These are phyloP conservation scores for Ormosia emarginata DNA, from an alignment of 306 rosid genomes.

Conservation along the genomic window DNA sequence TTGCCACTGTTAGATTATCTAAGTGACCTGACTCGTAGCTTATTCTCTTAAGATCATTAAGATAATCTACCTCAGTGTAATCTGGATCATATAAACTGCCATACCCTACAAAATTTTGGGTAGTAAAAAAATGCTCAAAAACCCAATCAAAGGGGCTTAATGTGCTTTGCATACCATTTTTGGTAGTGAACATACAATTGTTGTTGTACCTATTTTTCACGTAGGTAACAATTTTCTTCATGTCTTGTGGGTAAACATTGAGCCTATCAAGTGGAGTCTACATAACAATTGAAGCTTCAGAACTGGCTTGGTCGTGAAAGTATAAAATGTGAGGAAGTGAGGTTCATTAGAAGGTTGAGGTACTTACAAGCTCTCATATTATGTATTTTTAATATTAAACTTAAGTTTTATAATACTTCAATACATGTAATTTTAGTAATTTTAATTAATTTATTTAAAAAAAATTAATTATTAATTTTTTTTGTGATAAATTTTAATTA, in stretches of 20 bases:
- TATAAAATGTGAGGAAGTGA: neutral
- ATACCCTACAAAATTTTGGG: neutral
- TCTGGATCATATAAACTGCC: neutral
- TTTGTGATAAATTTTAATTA: too few relatives aligned
- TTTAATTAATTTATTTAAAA: too few relatives aligned
- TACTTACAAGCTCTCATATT: conserved; percentile 42
- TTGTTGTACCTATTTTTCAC: conserved; percentile 44
- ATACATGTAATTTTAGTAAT: too few relatives aligned
- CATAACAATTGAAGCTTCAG: neutral
- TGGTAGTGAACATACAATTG: conserved; percentile 42
- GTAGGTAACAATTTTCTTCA: conserved; percentile 41
- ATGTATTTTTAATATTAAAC: too few relatives aligned
- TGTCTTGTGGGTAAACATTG: conserved; percentile 48
- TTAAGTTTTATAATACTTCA: too few relatives aligned
- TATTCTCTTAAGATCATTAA: neutral
- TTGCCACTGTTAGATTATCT: neutral
- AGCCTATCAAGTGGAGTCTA: conserved; percentile 40
- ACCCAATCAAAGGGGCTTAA: neutral
- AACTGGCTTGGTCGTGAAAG: neutral
- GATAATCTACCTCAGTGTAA: neutral
- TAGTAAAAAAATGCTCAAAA: neutral
- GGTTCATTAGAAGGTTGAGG: neutral
- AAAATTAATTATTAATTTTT: too few relatives aligned
- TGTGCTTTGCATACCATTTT: conserved; percentile 41
- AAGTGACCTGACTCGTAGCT: neutral